phyloP scores from a whole-genome alignment of 2,329 filamentous ascomycete genomes.

The Pezicula carpinea region DNA sequence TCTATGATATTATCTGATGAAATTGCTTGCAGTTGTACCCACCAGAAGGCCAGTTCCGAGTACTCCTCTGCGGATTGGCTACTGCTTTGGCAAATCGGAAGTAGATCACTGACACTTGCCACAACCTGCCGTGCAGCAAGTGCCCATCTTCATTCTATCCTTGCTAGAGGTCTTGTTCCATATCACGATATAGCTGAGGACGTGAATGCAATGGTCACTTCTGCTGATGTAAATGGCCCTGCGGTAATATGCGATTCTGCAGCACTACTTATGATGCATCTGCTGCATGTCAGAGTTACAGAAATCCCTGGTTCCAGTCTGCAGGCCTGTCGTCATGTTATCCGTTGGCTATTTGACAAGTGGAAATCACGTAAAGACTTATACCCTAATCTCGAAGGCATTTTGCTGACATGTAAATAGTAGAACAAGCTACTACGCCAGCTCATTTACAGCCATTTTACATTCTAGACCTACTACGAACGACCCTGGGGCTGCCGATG shows the following conservation, averaged over 20 bases:
- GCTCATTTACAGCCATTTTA: constrained; percentile 60
- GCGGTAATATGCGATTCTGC: constrained; percentile 75
- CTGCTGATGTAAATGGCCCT: constrained; percentile 78
- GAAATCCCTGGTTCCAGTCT: constrained; percentile 66
- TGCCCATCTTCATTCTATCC: constrained; percentile 63
- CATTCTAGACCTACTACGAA: constrained; percentile 63
- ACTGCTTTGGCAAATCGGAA: constrained; percentile 70
- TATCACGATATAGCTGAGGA: constrained; percentile 65
- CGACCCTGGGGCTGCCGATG: constrained; percentile 53
- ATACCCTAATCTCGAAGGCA: too few relatives aligned
- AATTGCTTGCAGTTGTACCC: constrained; percentile 37
- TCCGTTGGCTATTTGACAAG: constrained; percentile 75
- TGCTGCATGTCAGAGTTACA: constrained; percentile 62
- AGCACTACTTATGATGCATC: constrained; percentile 63
- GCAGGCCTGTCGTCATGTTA: constrained; percentile 63
- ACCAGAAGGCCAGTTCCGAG: constrained; percentile 35
- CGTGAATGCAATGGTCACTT: constrained; percentile 66
- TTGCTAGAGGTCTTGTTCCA: constrained; percentile 61
- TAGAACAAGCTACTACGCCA: constrained; percentile 50
- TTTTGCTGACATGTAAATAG: constrained; percentile 58
- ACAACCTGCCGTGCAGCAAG: constrained; percentile 70
- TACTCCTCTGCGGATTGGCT: constrained; percentile 54
- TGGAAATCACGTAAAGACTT: constrained; percentile 71
- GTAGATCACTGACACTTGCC: constrained; percentile 65
- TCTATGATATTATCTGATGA: constrained; percentile 9